A percentile compares a stretch with the other conserved stretches of the same genome.
Conservation (phyloP, 2,329 filamentous ascomycete genomes). For the Geosmithia morbida region DNA sequence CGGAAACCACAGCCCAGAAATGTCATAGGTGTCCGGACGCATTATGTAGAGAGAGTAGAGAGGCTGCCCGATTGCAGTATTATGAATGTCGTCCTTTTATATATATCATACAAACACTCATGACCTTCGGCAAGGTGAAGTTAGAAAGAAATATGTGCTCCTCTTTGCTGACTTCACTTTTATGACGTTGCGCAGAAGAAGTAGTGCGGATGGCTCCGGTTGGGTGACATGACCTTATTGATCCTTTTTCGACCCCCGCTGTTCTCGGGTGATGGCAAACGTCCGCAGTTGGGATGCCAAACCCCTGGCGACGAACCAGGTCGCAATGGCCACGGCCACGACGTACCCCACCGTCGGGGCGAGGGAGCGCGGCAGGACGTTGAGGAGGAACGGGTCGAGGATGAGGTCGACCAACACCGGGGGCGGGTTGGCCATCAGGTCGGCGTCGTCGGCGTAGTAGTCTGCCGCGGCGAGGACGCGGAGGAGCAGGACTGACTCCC, state of each 20-base stretch:
- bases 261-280: neutral
- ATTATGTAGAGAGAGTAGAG: too few relatives aligned
- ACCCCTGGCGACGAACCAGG: constrained; percentile 26
- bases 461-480: constrained; percentile 65
- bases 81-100: neutral
- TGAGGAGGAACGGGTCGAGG: constrained; percentile 72
- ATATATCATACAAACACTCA: too few relatives aligned
- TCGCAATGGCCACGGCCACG: constrained; percentile 36
- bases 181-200: too few relatives aligned
- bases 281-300: constrained; percentile 6
- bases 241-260: neutral
- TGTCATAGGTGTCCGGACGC: too few relatives aligned
- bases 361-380: constrained; percentile 67
- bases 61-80: neutral
- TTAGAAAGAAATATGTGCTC: too few relatives aligned
- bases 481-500: constrained; percentile 52
- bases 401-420: constrained; percentile 69
- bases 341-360: constrained; percentile 59
- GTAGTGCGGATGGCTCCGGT: too few relatives aligned
- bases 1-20: too few relatives aligned
- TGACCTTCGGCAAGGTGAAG: too few relatives aligned
- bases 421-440: constrained; percentile 61
- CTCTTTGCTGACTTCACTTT: too few relatives aligned
- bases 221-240: neutral
- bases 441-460: constrained; percentile 63